Base-by-base conservation (phyloP, 495 filamentous ascomycete species). In the Cladorrhinum samala region DNA sequence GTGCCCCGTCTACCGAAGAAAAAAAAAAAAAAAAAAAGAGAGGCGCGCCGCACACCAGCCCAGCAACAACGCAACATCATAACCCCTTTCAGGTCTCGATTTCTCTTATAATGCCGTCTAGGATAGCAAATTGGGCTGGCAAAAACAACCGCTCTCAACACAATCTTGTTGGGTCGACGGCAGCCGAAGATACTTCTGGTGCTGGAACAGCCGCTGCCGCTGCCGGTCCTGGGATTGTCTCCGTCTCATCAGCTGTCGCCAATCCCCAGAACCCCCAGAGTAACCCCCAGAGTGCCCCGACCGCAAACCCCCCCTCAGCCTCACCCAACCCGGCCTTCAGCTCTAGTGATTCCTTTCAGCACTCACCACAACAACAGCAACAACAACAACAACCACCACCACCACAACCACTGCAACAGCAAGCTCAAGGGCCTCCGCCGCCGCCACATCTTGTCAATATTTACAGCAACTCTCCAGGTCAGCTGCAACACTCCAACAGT, bases 91-190 rank as follows among this genome's bases (percentile, higher is more conserved):
- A 33, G 27, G 27, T 33, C 51, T 33, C 27, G 27, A 33, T 11
- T 11, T 33, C 5, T 33, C 11, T 11, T 33, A 71, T 59, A 66
- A 71, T 72, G 72, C 67, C 70, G 50, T 76, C 56, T 44, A 52
- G 49, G 38, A 42, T 73, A 62, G 67, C 16, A 14, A n/a, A 69
- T 66, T 70, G 72, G 63, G 58, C 73, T 65, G 70, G 69, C 62
- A 73, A 69, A 50, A 72, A 68, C 68, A 75, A 74, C 63, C 71
- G 70, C 59, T 75, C 73, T 68, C 73, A 76, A 62, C 73, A 75
- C 60, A 75, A 72, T 50, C 63, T 76, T 46, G 67, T 72, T 52
- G 73, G 71, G 67, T 57, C 67, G 49, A 60, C 63, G 53, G 57
- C 45, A 30, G 57, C 63, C 39, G 62, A 68, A 25, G 65, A 61